These are phyloP conservation scores for Macrocybe sp. DNA, from an alignment of 1,284 basidiomycete species.

Conservation along the genomic window DNA sequence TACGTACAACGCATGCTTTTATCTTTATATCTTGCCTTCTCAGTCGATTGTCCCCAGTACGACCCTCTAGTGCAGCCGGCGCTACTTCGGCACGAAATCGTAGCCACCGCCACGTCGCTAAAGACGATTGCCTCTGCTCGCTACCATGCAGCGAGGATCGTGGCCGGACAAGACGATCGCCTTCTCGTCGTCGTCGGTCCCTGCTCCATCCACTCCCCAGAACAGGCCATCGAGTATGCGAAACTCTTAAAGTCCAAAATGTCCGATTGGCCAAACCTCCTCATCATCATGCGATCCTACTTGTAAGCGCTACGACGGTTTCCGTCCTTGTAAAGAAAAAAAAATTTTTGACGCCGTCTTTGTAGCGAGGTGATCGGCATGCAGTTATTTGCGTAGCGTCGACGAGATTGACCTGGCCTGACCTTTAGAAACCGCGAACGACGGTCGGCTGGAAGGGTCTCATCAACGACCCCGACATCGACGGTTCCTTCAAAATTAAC, in stretches of 20 bases:
- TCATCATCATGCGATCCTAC: constrained; percentile 96
- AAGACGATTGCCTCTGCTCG: constrained; percentile 79
- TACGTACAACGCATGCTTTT: constrained; percentile 30
- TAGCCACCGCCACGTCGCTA: constrained; percentile 50
- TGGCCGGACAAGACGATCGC: constrained; percentile 82
- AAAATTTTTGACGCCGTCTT: neutral
- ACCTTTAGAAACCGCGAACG: constrained; percentile 73
- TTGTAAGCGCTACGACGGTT: constrained; percentile 50
- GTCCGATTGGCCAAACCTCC: constrained; percentile 69
- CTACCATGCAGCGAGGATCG: constrained; percentile 70
- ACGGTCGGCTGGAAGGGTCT: constrained; percentile 89
- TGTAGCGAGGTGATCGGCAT: too few species aligned
- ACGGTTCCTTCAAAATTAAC: constrained; percentile 96
- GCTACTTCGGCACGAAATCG: constrained; percentile 82
- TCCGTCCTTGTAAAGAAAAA: constrained; percentile 4
- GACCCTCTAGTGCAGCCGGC: constrained; percentile 92
- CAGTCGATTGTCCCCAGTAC: constrained; percentile 48
- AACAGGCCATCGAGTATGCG: constrained; percentile 91
- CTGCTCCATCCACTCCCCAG: constrained; percentile 91
- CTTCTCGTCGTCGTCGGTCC: constrained; percentile 91
- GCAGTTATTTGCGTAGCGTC: too few species aligned
- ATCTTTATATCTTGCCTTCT: constrained; percentile 5
- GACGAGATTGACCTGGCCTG: constrained; percentile 2
- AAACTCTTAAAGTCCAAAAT: constrained; percentile 68
- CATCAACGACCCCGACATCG: constrained; percentile 89